Percentiles rank a stretch among this genome's conserved stretches.
These are phyloP conservation scores for Neurospora tetrasperma DNA, from an alignment of 495 filamentous ascomycete species.

Conservation along the genomic window DNA sequence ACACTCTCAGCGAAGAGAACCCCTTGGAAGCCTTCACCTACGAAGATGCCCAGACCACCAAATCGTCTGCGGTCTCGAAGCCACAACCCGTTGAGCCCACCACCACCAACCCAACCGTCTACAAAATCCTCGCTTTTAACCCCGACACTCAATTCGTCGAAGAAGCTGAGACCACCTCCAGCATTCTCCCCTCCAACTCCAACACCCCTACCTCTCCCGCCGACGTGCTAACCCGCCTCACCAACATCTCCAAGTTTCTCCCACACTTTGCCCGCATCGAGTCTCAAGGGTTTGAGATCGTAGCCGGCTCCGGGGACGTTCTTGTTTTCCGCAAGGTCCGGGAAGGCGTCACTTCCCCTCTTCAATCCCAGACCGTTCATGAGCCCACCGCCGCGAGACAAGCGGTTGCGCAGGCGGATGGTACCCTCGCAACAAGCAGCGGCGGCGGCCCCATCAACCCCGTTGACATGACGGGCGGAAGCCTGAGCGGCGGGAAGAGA, in stretches of 20 bases:
- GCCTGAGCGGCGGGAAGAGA: slow-evolving; percentile 4
- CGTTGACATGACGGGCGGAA: slow-evolving; percentile 43
- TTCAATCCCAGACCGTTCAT: background rate
- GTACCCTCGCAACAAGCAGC: no score
- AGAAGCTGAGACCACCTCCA: slow-evolving; percentile 52
- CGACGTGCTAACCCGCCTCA: slow-evolving; percentile 56
- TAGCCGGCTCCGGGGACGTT: slow-evolving; percentile 57
- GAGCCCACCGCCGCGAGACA: no score
- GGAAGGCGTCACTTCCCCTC: slow-evolving; percentile 7
- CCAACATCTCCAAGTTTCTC: slow-evolving; percentile 62
- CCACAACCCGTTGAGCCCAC: slow-evolving; percentile 28
- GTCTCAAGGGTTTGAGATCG: slow-evolving; percentile 61
- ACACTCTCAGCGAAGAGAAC: slow-evolving; percentile 14
- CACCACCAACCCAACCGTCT: slow-evolving; percentile 22
- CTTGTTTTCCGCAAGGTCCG: slow-evolving; percentile 59
- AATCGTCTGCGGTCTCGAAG: slow-evolving; percentile 10
- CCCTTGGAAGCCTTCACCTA: slow-evolving; percentile 22
- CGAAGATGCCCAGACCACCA: slow-evolving; percentile 18
- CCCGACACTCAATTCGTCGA: slow-evolving; percentile 48
- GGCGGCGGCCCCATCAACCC: slow-evolving; percentile 31
- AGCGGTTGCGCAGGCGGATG: no score
- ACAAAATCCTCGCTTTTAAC: slow-evolving; percentile 69
- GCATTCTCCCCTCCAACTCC: slow-evolving; percentile 32
- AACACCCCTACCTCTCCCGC: slow-evolving; percentile 37
- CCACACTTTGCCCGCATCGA: slow-evolving; percentile 55